Percentiles rank a stretch among this genome's conserved stretches.
Evolutionary conservation across 352 stramenopile species (phyloP).

Genomic region (Phytopythium chamaehyphon): DNA sequence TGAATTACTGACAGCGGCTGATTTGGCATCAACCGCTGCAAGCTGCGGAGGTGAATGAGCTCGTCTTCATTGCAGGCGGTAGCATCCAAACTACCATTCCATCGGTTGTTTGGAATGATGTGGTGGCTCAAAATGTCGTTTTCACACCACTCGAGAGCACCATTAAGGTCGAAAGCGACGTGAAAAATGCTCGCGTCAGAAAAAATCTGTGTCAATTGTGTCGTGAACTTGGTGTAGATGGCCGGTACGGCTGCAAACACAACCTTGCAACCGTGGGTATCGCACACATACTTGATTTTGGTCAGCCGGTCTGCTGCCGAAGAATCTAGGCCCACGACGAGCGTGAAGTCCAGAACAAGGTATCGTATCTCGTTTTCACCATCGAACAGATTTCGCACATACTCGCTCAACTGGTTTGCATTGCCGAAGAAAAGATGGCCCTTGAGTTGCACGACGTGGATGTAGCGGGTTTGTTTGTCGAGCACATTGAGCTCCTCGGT

Average conservation of each 20-base stretch:
- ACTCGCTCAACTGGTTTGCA: slow-evolving; percentile 86
- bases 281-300: slow-evolving; percentile 78
- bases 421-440: slow-evolving; percentile 91
- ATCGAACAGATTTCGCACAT: slow-evolving; percentile 69
- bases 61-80: slow-evolving; percentile 38
- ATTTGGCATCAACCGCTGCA: slow-evolving; percentile 68
- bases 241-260: slow-evolving; percentile 65
- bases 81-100: slow-evolving; percentile 13
- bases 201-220: slow-evolving; percentile 55
- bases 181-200: slow-evolving; percentile 43
- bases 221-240: slow-evolving; percentile 57
- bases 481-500: slow-evolving; percentile 80
- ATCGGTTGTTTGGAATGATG: slow-evolving; percentile 8
- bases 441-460: slow-evolving; percentile 79
- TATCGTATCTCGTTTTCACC: slow-evolving; percentile 26
- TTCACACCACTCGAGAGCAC: slow-evolving; percentile 68
- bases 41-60: slow-evolving; percentile 39
- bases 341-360: slow-evolving; percentile 90
- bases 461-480: slow-evolving; percentile 66
- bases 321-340: slow-evolving; percentile 90
- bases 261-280: slow-evolving; percentile 57
- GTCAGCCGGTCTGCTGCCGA: slow-evolving; percentile 72
- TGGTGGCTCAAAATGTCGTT: slow-evolving; percentile 52
- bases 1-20: slow-evolving; percentile 60
- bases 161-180: slow-evolving; percentile 59